These are phyloP conservation scores for Beauveria pseudobassiana DNA, from an alignment of 2,329 filamentous ascomycete genomes.

Conservation along the genomic window DNA sequence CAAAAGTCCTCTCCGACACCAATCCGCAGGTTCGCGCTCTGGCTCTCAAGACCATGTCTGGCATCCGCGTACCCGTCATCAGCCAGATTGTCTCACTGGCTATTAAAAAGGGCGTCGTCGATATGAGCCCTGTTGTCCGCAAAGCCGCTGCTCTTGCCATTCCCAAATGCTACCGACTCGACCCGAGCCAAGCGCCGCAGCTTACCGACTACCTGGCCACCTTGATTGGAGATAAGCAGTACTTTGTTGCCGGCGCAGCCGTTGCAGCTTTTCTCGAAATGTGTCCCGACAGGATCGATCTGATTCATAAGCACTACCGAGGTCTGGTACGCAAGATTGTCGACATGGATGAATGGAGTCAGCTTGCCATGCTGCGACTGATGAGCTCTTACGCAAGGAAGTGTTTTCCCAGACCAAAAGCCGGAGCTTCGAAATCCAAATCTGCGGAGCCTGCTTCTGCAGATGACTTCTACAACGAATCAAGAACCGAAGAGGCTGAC, in stretches of 20 bases:
- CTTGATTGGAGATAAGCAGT: constrained; percentile 83
- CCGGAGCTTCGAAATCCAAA: constrained; percentile 38
- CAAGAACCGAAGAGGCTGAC: constrained; percentile 34
- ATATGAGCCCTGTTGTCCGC: constrained; percentile 91
- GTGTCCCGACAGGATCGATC: constrained; percentile 77
- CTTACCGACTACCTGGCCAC: constrained; percentile 73
- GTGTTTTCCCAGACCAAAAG: constrained; percentile 71
- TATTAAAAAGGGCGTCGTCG: constrained; percentile 86
- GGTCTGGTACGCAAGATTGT: constrained; percentile 81
- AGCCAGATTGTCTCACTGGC: constrained; percentile 94
- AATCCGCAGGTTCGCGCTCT: constrained; percentile 88
- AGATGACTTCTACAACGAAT: constrained; percentile 77
- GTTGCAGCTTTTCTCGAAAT: constrained; percentile 84
- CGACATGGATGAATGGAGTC: constrained; percentile 99
- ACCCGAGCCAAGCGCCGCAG: constrained; percentile 78
- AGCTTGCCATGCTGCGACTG: constrained; percentile 73
- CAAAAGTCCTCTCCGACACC: constrained; percentile 93
- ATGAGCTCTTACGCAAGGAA: constrained; percentile 78
- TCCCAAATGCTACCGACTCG: constrained; percentile 89
- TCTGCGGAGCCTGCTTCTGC: constrained; percentile 32
- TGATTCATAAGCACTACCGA: constrained; percentile 87
- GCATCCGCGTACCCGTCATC: constrained; percentile 94
- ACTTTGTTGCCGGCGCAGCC: constrained; percentile 92
- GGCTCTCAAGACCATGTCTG: constrained; percentile 92
- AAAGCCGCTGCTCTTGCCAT: constrained; percentile 90